Percentiles rank a stretch among this genome's conserved stretches.
Evolutionary conservation across 2,329 filamentous ascomycete species (phyloP).

Genomic region (Lasiodiplodia sp.): DNA sequence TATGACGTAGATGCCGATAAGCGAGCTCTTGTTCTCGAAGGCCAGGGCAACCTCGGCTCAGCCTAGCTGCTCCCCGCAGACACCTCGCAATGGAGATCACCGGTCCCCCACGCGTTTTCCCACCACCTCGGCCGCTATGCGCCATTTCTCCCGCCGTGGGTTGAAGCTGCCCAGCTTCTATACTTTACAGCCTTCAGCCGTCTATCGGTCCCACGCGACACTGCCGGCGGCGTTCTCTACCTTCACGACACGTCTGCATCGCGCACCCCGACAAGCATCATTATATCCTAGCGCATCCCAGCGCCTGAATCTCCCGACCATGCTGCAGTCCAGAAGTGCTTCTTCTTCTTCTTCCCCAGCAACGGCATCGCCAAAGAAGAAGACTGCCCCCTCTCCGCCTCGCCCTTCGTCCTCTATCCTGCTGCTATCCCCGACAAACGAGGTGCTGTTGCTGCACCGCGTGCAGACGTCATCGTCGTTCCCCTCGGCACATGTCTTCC

Average conservation of each 20-base stretch:
- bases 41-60: conserved; percentile 18
- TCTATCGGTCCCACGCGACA: not conserved
- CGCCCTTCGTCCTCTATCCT: conserved; percentile 67
- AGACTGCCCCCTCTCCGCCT: conserved; percentile 6
- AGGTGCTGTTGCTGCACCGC: conserved; percentile 86
- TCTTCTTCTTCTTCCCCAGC: not conserved
- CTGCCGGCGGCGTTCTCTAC: not conserved
- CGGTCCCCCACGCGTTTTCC: not conserved
- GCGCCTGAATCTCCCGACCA: not conserved
- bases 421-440: conserved; percentile 83
- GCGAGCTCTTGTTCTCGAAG: not conserved
- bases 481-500: conserved; percentile 92
- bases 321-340: not conserved
- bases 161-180: not conserved
- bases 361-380: not conserved
- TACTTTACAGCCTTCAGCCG: not conserved
- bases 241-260: not conserved
- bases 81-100: conserved; percentile 9
- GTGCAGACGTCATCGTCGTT: conserved; percentile 85
- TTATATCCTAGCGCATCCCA: conserved; percentile 64
- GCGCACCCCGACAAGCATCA: conserved; percentile 61
- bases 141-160: not conserved
- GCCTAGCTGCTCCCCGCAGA: conserved; percentile 1
- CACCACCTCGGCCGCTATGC: not conserved
- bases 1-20: conserved; percentile 13